Conservation (phyloP, 306 rosid species). For the Ziziphus jujuba region DNA sequence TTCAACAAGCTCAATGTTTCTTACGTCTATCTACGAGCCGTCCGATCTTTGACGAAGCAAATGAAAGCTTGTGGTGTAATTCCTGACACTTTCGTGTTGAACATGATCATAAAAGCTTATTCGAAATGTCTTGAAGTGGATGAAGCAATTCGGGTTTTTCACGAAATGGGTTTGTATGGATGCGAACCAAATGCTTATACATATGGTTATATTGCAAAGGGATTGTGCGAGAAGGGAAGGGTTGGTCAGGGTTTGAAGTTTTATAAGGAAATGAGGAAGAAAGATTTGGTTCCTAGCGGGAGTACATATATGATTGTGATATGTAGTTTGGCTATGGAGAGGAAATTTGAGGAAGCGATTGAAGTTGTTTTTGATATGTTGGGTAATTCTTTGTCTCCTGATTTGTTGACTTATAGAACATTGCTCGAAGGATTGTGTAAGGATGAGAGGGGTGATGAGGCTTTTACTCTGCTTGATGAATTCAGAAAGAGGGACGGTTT, state of each 20-base stretch:
- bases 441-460: slow-evolving; percentile 58
- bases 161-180: slow-evolving; percentile 81
- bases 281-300: slow-evolving; percentile 56
- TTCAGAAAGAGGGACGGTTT: slow-evolving; percentile 57
- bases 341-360: slow-evolving; percentile 62
- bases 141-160: slow-evolving; percentile 70
- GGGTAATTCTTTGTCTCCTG: slow-evolving; percentile 64
- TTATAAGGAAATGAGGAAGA: slow-evolving; percentile 72
- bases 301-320: slow-evolving; percentile 59
- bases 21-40: slow-evolving; percentile 67
- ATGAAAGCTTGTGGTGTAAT: slow-evolving; percentile 84
- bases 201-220: slow-evolving; percentile 71
- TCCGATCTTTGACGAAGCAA: slow-evolving; percentile 63
- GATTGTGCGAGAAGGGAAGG: slow-evolving; percentile 94
- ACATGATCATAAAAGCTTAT: slow-evolving; percentile 84
- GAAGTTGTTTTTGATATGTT: slow-evolving; percentile 74
- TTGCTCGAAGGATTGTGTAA: slow-evolving; percentile 74
- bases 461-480: slow-evolving; percentile 68
- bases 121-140: slow-evolving; percentile 74
- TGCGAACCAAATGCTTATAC: slow-evolving; percentile 80
- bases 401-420: slow-evolving; percentile 78
- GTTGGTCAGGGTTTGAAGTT: slow-evolving; percentile 68
- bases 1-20: slow-evolving; percentile 66
- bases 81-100: slow-evolving; percentile 78
- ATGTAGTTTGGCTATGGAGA: slow-evolving; percentile 68